These are phyloP conservation scores for Aquilaria agallochum DNA, from an alignment of 441 rosid species.

Conservation along the genomic window DNA sequence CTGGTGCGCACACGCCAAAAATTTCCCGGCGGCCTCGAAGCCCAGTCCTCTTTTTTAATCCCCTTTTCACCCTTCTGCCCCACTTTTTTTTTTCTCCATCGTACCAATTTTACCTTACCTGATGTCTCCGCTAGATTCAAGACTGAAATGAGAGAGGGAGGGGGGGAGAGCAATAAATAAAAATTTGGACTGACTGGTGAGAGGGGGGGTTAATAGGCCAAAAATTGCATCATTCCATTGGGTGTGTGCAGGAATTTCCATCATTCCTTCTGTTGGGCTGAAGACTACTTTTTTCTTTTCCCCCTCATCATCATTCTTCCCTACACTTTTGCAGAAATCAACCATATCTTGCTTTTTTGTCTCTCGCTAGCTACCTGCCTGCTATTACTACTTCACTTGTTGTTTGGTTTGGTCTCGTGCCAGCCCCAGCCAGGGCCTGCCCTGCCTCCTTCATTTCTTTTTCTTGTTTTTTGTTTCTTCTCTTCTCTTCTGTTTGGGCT, in stretches of 20 bases:
- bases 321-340: constrained; percentile 3
- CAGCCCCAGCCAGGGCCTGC: too few species aligned
- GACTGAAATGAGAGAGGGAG: constrained; percentile 9
- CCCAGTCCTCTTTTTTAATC: not conserved
- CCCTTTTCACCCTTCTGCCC: not conserved
- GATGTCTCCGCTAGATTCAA: not conserved
- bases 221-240: constrained; percentile 19
- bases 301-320: too few species aligned
- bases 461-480: constrained; percentile 3
- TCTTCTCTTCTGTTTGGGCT: not conserved
- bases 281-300: too few species aligned
- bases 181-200: not conserved
- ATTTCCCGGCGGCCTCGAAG: constrained; percentile 33
- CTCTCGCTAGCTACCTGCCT: constrained; percentile 1
- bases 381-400: not conserved
- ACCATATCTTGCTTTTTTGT: not conserved
- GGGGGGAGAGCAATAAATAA: not conserved
- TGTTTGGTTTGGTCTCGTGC: too few species aligned
- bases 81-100: not conserved
- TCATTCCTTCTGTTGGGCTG: constrained; percentile 24
- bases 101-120: too few species aligned
- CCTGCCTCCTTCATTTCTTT: not conserved
- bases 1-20: constrained; percentile 14
- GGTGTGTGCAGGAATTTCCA: constrained; percentile 26
- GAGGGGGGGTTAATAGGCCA: not conserved